A percentile compares a stretch with the other conserved stretches of the same genome.
Conservation (phyloP, 768 basidiomycete genomes). For the Pisolithus orientalis region DNA sequence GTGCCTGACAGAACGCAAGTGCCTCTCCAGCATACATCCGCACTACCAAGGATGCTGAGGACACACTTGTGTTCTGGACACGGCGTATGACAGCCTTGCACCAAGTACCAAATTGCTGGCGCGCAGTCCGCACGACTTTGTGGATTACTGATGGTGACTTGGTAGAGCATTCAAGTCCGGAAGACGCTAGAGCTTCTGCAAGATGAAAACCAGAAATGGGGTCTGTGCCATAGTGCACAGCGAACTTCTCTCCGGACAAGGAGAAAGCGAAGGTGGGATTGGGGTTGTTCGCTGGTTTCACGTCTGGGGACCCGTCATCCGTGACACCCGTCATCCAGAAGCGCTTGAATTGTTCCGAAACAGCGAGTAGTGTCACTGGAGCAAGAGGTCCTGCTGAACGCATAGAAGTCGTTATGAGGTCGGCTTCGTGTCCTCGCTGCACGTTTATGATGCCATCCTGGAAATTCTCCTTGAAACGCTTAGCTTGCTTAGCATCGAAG, state of each 20-base stretch:
- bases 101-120: slow-evolving; percentile 21
- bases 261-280: slow-evolving; percentile 5
- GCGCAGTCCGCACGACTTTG: slow-evolving; percentile 13
- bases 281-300: too few species aligned
- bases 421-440: background rate
- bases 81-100: slow-evolving; percentile 14
- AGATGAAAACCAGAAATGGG: slow-evolving; percentile 26
- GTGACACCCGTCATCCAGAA: slow-evolving; percentile 23
- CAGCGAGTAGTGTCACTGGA: slow-evolving; percentile 2
- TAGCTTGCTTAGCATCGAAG: background rate
- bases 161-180: background rate
- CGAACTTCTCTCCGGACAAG: slow-evolving; percentile 13
- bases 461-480: slow-evolving; percentile 13
- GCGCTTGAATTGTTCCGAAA: slow-evolving; percentile 14
- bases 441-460: slow-evolving; percentile 16
- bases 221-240: slow-evolving; percentile 27
- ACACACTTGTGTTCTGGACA: slow-evolving; percentile 4
- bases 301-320: background rate
- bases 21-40: slow-evolving; percentile 17
- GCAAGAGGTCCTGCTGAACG: slow-evolving; percentile 25
- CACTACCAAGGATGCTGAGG: slow-evolving; percentile 10
- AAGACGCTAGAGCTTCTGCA: slow-evolving; percentile 18
- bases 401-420: slow-evolving; percentile 5
- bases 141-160: slow-evolving; percentile 9
- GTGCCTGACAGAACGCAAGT: slow-evolving; percentile 17